Base-by-base conservation (phyloP, 73 alveolate genomes). In the Blepharisma stoltei region DNA sequence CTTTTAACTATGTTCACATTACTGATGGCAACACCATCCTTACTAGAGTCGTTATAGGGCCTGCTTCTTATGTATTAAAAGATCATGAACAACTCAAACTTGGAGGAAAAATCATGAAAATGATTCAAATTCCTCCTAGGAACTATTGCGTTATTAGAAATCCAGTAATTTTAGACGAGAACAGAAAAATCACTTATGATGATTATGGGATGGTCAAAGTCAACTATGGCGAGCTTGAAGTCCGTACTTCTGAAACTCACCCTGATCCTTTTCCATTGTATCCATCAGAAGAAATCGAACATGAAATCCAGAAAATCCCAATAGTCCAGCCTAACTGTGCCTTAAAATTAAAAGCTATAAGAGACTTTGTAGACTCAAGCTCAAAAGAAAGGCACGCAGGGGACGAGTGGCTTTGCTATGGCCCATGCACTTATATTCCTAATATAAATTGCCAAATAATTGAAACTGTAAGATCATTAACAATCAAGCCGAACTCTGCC, bases 381-480 rank as follows among this genome's bases (percentile, higher is more conserved):
- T 70, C 66, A 8, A 9, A 78, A 6, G 79, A 80, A 41, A 73
- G 95, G 83, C 77, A 70, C 68, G 86, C 91, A 55, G 97, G 92
- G 8, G 97, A 90, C 53, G 92, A 88, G 67, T 90, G 90, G 81
- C 83, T 84, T 5, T 65, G 55, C 67, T 78, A 77, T 45, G 97
- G 97, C 6, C 97, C 97, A 54, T 86, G 90, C 23, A 86, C 95
- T 27, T 90, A 90, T 54, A 71, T 77, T 48, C 97, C 97, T 7
- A 67, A 88, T 60, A 70, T 79, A 5, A 93, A 90, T 20, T 94
- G 87, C 50, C 54, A 60, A 7, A 78, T 84, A 23, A 78, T 83
- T 18, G 77, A 78, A 52, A 47, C 46, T 0, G 67, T 83, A 21
- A 78, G 70, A 41, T 92, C 94, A 9, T 53, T 46, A 65, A 71